Evolutionary conservation across 1,284 basidiomycete species (phyloP).

Genomic region (Phellinidium pouzarii): DNA sequence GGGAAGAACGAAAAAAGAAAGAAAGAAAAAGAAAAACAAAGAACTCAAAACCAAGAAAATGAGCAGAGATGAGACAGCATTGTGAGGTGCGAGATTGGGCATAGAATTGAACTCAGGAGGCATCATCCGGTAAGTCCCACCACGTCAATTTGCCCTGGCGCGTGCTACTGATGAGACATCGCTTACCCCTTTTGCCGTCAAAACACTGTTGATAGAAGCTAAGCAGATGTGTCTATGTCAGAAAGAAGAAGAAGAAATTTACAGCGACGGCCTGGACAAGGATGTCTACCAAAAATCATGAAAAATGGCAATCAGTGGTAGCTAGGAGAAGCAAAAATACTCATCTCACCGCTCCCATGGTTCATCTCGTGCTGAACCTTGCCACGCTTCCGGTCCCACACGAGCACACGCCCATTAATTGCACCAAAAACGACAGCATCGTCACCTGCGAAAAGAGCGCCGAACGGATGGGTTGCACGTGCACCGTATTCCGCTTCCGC

Average conservation of each 20-base stretch:
- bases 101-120: not conserved
- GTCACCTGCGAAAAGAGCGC: slow-evolving; percentile 44
- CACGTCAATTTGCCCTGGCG: not conserved
- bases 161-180: slow-evolving; percentile 1
- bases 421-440: slow-evolving; percentile 50
- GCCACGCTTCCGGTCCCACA: slow-evolving; percentile 52
- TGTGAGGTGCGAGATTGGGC: too few species aligned
- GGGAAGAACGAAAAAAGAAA: not conserved
- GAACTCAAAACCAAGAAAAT: not conserved
- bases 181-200: not conserved
- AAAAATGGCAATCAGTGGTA: not conserved
- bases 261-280: slow-evolving; percentile 6
- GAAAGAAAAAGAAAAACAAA: not conserved
- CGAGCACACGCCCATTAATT: slow-evolving; percentile 43
- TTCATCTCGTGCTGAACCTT: slow-evolving; percentile 48
- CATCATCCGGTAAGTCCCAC: not conserved
- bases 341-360: slow-evolving; percentile 29
- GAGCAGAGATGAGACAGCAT: too few species aligned
- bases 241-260: not conserved
- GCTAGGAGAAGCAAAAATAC: not conserved
- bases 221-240: not conserved
- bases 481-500: slow-evolving; percentile 23
- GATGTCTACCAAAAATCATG: not conserved
- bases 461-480: slow-evolving; percentile 32
- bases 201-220: not conserved